Conservation (phyloP, 371 early-diverging fungal genomes). For the Mortierella sp. region DNA sequence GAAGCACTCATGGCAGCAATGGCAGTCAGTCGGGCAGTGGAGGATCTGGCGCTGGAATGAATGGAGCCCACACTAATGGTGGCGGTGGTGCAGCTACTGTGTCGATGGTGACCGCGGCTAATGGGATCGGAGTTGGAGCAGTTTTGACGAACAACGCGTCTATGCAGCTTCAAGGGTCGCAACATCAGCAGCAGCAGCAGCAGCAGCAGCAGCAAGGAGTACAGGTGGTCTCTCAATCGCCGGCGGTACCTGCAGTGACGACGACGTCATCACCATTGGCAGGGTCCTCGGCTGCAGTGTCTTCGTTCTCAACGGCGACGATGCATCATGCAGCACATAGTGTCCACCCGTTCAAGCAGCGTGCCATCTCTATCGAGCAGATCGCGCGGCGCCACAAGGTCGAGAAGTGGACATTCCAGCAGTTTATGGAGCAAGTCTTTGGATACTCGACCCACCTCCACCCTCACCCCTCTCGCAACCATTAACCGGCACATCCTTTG, state of each 20-base stretch:
- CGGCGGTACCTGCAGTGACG: background rate
- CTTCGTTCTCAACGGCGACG: slow-evolving; percentile 22
- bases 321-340: slow-evolving; percentile 12
- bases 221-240: background rate
- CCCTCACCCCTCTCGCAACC: slow-evolving; percentile 11
- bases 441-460: slow-evolving; percentile 38
- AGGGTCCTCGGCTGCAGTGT: background rate
- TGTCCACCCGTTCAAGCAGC: slow-evolving; percentile 49
- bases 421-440: slow-evolving; percentile 56
- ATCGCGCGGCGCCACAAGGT: slow-evolving; percentile 47
- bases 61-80: background rate
- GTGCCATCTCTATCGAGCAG: slow-evolving; percentile 42
- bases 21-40: slow-evolving; percentile 15
- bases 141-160: background rate
- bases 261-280: background rate
- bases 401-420: slow-evolving; percentile 56
- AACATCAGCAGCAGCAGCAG: slow-evolving; percentile 3
- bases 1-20: slow-evolving; percentile 15
- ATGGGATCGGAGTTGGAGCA: slow-evolving; percentile 1
- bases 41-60: background rate
- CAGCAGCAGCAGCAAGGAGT: slow-evolving; percentile 6
- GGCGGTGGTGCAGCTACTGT: background rate
- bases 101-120: background rate
- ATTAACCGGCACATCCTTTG: background rate
- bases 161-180: background rate